phyloP scores from a whole-genome alignment of 2,329 filamentous ascomycete species.

The Pestalotiopsis sp. region DNA sequence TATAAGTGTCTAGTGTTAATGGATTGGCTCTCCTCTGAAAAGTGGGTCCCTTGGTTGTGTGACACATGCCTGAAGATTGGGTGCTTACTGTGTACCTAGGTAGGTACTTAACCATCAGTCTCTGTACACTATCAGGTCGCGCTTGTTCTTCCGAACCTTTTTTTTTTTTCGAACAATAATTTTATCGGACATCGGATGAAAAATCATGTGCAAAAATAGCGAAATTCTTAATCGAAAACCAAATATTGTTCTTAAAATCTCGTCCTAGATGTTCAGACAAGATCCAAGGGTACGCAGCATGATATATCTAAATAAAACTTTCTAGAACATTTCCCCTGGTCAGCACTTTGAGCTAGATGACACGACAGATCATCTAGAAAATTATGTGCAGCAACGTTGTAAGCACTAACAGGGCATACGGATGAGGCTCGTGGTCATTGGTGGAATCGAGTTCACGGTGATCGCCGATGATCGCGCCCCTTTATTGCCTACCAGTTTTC shows the following conservation, averaged over 20 bases:
- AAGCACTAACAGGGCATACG: background rate
- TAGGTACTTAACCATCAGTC: too few species aligned
- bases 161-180: too few species aligned
- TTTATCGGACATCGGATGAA: too few species aligned
- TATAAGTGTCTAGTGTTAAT: background rate
- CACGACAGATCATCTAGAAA: background rate
- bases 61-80: too few species aligned
- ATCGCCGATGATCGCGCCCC: background rate
- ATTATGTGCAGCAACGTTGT: background rate
- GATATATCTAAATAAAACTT: background rate
- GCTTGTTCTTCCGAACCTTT: too few species aligned
- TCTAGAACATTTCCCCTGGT: background rate
- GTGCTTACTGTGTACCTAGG: too few species aligned
- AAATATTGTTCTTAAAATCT: too few species aligned
- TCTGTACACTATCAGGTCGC: too few species aligned
- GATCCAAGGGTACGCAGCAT: too few species aligned
- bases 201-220: too few species aligned
- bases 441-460: background rate
- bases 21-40: background rate
- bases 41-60: background rate
- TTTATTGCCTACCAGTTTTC: background rate
- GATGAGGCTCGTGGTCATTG: background rate
- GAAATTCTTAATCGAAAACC: too few species aligned
- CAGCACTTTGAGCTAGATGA: background rate
- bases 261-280: too few species aligned